These are phyloP conservation scores for Kockovaella imperatae DNA, from an alignment of 768 basidiomycete species.

Conservation along the genomic window DNA sequence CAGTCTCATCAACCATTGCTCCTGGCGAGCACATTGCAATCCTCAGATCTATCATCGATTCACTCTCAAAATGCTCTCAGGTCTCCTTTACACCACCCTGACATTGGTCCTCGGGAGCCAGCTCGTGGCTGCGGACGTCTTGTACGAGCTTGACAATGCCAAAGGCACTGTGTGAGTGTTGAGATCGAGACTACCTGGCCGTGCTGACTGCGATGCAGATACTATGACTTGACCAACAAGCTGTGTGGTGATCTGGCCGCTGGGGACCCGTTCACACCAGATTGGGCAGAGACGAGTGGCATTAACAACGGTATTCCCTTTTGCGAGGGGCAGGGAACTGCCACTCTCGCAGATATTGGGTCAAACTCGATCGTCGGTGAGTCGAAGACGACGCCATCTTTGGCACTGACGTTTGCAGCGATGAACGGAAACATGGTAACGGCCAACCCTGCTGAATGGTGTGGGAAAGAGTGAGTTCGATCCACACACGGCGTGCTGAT, in stretches of 20 bases:
- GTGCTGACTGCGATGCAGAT: not conserved
- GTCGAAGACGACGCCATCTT: not conserved
- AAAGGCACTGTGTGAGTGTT: not conserved
- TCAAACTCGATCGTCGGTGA: constrained; percentile 11
- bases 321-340: constrained; percentile 6
- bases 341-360: constrained; percentile 4
- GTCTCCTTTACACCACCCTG: not conserved
- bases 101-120: not conserved
- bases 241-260: constrained; percentile 2
- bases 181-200: not conserved
- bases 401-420: not conserved
- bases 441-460: constrained; percentile 6
- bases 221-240: constrained; percentile 15
- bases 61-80: not conserved
- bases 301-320: constrained; percentile 12
- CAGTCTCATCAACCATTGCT: not conserved
- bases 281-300: constrained; percentile 10
- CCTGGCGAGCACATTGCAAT: not conserved
- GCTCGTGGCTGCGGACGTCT: not conserved
- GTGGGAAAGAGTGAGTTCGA: constrained; percentile 9
- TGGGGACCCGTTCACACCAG: not conserved
- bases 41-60: not conserved
- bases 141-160: not conserved
- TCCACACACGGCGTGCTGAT: not conserved
- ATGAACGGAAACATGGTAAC: constrained; percentile 6